Conservation (phyloP, 2,329 filamentous ascomycete genomes). For the Trichoderma sp. region DNA sequence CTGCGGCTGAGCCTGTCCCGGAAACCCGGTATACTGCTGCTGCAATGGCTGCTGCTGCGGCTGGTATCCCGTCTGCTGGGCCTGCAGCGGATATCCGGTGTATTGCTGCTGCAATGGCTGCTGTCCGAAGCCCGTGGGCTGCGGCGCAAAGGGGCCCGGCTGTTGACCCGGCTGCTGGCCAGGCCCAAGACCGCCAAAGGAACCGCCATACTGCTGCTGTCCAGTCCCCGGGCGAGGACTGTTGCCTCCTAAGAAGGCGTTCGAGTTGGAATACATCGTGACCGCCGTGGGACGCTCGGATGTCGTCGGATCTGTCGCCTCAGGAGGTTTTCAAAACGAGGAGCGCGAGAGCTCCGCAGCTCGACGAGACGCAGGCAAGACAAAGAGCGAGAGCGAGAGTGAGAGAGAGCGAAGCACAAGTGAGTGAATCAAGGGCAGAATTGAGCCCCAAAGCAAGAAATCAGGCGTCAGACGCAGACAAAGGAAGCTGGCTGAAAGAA, state of each 20-base stretch:
- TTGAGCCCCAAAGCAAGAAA: slow-evolving; percentile 9
- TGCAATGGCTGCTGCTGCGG: slow-evolving; percentile 61
- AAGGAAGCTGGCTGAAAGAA: slow-evolving; percentile 6
- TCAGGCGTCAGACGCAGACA: slow-evolving; percentile 16
- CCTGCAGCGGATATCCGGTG: slow-evolving; percentile 60
- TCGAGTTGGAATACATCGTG: slow-evolving; percentile 86
- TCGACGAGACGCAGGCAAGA: slow-evolving; percentile 6
- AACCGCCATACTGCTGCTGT: slow-evolving; percentile 56
- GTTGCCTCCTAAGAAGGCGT: slow-evolving; percentile 78
- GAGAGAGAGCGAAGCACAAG: neutral
- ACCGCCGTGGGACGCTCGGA: slow-evolving; percentile 7
- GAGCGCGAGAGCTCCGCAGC: slow-evolving; percentile 32
- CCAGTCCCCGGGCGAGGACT: slow-evolving; percentile 67
- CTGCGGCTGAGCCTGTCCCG: slow-evolving; percentile 52
- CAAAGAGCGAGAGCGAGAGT: neutral
- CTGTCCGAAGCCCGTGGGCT: slow-evolving; percentile 62
- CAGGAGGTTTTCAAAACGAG: slow-evolving; percentile 20
- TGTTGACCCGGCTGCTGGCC: slow-evolving; percentile 51
- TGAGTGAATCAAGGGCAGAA: neutral
- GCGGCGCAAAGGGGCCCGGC: slow-evolving; percentile 56
- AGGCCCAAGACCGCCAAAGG: slow-evolving; percentile 44
- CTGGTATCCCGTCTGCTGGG: slow-evolving; percentile 49
- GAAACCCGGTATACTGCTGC: slow-evolving; percentile 69
- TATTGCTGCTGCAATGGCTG: slow-evolving; percentile 57
- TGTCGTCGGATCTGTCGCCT: neutral